phyloP scores from a whole-genome alignment of 2,329 filamentous ascomycete genomes.

The Verticillium alfalfae region DNA sequence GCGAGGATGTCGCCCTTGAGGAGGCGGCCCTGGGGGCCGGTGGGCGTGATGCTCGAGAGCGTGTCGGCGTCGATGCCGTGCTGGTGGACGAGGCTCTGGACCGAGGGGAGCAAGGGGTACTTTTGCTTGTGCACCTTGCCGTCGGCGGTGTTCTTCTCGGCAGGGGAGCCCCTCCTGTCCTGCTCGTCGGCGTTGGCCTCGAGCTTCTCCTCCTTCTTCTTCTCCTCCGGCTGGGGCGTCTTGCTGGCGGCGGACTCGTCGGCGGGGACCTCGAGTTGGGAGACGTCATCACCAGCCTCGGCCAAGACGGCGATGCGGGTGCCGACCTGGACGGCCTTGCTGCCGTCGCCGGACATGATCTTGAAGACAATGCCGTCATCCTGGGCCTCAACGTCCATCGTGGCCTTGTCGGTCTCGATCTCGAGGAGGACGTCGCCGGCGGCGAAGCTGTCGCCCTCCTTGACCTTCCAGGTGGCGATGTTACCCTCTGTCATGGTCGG shows the following conservation, averaged over 20 bases:
- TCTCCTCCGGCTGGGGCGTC: constrained; percentile 8
- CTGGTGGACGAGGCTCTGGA: constrained; percentile 73
- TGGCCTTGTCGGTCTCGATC: constrained; percentile 91
- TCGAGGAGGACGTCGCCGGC: constrained; percentile 85
- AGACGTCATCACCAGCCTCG: constrained; percentile 74
- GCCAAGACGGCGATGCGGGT: constrained; percentile 77
- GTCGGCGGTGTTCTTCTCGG: constrained; percentile 27
- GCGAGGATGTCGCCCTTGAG: constrained; percentile 95
- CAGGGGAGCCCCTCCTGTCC: constrained; percentile 5
- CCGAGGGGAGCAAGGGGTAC: constrained; percentile 76
- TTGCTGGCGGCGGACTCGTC: constrained; percentile 35
- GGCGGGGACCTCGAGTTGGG: constrained; percentile 66
- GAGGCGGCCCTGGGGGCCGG: constrained; percentile 80
- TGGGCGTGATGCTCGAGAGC: constrained; percentile 75
- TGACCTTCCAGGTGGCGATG: constrained; percentile 79
- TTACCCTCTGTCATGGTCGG: constrained; percentile 94
- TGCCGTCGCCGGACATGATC: constrained; percentile 68
- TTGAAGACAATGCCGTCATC: constrained; percentile 84
- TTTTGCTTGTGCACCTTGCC: constrained; percentile 57
- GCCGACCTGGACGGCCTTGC: constrained; percentile 73
- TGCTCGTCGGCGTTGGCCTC: constrained; percentile 6
- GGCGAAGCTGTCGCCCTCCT: constrained; percentile 77
- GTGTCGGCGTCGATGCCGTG: constrained; percentile 72
- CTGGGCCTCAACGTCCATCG: constrained; percentile 92
- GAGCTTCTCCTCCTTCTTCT: constrained; percentile 15